Conservation (phyloP, 768 basidiomycete genomes). For the Boletus barrowsii region DNA sequence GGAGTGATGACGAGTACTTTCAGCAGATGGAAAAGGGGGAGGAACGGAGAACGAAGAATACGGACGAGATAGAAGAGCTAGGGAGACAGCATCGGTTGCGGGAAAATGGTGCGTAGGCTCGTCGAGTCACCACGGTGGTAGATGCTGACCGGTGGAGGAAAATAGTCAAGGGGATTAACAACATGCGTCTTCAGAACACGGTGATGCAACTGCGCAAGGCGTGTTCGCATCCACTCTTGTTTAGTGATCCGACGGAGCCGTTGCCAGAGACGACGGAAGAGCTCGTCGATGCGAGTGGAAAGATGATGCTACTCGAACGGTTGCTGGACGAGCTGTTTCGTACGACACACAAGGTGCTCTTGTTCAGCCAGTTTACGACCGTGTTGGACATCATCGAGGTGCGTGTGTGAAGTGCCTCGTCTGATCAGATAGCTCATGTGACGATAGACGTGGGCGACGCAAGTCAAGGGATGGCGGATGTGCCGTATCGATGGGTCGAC, state of each 20-base stretch:
- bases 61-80: slow-evolving; percentile 49
- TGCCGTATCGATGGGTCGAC: slow-evolving; percentile 94
- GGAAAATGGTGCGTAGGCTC: slow-evolving; percentile 51
- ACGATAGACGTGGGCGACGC: slow-evolving; percentile 66
- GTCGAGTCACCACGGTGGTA: not conserved
- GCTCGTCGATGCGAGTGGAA: slow-evolving; percentile 83
- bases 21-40: slow-evolving; percentile 53
- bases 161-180: slow-evolving; percentile 80
- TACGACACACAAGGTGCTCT: slow-evolving; percentile 77
- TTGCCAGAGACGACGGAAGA: slow-evolving; percentile 66
- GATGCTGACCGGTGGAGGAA: not conserved
- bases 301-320: slow-evolving; percentile 95
- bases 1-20: slow-evolving; percentile 63
- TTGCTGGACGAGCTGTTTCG: slow-evolving; percentile 79
- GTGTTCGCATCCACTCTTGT: slow-evolving; percentile 89
- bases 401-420: slow-evolving; percentile 8
- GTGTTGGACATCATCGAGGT: slow-evolving; percentile 97
- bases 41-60: slow-evolving; percentile 32
- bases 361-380: slow-evolving; percentile 92
- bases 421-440: not conserved
- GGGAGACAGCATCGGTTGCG: slow-evolving; percentile 58
- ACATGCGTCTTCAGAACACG: slow-evolving; percentile 89
- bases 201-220: slow-evolving; percentile 98
- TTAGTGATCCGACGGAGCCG: slow-evolving; percentile 42
- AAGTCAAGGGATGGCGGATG: slow-evolving; percentile 76